These are phyloP conservation scores for Arachis stenosperma DNA, from an alignment of 306 rosid species.

Conservation along the genomic window DNA sequence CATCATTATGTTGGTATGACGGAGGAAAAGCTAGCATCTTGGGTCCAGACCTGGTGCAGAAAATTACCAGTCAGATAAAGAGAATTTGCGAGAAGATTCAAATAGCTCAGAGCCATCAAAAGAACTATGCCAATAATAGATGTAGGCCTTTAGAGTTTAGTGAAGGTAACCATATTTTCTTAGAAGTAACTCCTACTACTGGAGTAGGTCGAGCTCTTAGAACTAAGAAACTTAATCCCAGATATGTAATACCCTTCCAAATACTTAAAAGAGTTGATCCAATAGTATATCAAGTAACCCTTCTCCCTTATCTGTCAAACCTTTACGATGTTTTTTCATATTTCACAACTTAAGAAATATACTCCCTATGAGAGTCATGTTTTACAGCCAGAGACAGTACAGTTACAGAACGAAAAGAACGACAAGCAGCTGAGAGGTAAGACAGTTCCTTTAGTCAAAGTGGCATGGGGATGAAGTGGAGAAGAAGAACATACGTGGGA, in stretches of 20 bases:
- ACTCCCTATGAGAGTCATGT: too few relatives aligned
- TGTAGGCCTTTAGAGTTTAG: not conserved
- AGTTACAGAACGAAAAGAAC: too few relatives aligned
- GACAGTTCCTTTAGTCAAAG: too few relatives aligned
- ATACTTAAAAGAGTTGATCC: not conserved
- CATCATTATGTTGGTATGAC: not conserved
- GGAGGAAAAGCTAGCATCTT: not conserved
- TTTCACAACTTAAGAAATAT: not conserved
- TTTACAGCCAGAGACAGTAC: too few relatives aligned
- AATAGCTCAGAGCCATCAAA: not conserved
- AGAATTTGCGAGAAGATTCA: not conserved
- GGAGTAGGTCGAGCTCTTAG: not conserved
- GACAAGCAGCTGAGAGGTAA: too few relatives aligned
- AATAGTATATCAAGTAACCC: not conserved
- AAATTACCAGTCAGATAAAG: not conserved
- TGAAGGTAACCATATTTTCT: not conserved
- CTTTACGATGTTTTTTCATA: not conserved
- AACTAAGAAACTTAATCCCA: not conserved
- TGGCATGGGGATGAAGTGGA: too few relatives aligned
- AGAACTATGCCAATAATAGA: not conserved
- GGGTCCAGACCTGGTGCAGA: not conserved
- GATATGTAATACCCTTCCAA: not conserved
- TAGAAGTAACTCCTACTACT: not conserved
- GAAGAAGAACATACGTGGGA: too few relatives aligned
- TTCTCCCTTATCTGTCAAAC: not conserved